A percentile compares a stretch with the other conserved stretches of the same genome.
phyloP scores from a whole-genome alignment of 805 yeast species.

The Candida silvatica region DNA sequence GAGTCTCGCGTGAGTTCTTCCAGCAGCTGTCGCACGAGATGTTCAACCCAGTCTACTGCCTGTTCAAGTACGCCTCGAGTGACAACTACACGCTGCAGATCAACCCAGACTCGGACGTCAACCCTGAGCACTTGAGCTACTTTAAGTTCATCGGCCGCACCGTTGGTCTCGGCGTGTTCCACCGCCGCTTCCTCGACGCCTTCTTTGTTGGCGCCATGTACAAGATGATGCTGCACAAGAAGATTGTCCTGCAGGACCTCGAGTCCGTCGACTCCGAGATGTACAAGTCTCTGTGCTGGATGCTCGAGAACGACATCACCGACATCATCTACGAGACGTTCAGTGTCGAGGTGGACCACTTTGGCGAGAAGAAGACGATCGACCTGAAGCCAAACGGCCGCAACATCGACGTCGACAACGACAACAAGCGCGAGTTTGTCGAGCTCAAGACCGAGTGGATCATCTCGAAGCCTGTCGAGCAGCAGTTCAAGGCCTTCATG shows the following conservation, averaged over 20 bases:
- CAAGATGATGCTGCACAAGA: slow-evolving; percentile 94
- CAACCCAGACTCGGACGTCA: slow-evolving; percentile 93
- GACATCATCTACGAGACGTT: slow-evolving; percentile 83
- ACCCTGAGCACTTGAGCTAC: slow-evolving; percentile 96
- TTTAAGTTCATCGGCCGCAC: slow-evolving; percentile 98
- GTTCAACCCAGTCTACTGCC: slow-evolving; percentile 97
- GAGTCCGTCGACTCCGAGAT: slow-evolving; percentile 98
- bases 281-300: slow-evolving; percentile 92
- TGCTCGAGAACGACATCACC: slow-evolving; percentile 88
- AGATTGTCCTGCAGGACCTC: slow-evolving; percentile 93
- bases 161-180: slow-evolving; percentile 97
- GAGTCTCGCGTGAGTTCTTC: slow-evolving; percentile 97
- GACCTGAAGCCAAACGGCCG: slow-evolving; percentile 88
- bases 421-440: slow-evolving; percentile 90
- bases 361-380: slow-evolving; percentile 84
- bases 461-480: slow-evolving; percentile 86
- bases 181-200: slow-evolving; percentile 94
- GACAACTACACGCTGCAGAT: slow-evolving; percentile 97
- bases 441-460: slow-evolving; percentile 95
- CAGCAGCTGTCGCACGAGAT: slow-evolving; percentile 94
- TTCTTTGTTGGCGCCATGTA: slow-evolving; percentile 97
- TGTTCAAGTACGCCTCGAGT: slow-evolving; percentile 95
- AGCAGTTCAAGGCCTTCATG: slow-evolving; percentile 92
- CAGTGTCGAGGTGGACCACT: slow-evolving; percentile 80
- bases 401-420: slow-evolving; percentile 87